Conservation (phyloP, 1,284 basidiomycete species). For the Schizopora paradoxa region DNA sequence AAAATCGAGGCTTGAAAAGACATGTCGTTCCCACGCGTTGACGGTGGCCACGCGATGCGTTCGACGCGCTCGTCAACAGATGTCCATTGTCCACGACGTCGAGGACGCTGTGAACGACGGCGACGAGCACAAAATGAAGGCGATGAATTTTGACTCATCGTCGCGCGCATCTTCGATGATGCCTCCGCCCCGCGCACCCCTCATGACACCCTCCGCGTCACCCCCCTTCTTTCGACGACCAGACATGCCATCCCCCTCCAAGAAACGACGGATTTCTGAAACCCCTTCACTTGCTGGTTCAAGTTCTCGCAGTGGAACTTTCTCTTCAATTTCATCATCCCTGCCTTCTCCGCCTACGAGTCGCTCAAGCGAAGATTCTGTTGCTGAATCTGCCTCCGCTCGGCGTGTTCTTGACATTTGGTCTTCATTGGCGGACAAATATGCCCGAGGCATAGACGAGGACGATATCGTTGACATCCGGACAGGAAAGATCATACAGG, state of each 20-base stretch:
- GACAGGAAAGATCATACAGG: slow-evolving; percentile 52
- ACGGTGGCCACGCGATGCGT: too few species aligned
- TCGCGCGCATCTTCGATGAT: slow-evolving; percentile 10
- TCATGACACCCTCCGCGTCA: slow-evolving; percentile 17
- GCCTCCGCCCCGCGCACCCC: slow-evolving; percentile 5
- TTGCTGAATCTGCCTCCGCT: slow-evolving; percentile 41
- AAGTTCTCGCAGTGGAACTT: slow-evolving; percentile 7
- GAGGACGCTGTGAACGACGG: not conserved
- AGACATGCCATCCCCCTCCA: slow-evolving; percentile 8
- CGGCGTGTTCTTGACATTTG: slow-evolving; percentile 56
- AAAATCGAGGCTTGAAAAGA: too few species aligned
- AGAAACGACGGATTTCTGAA: slow-evolving; percentile 14
- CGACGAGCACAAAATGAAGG: not conserved
- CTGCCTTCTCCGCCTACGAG: slow-evolving; percentile 8
- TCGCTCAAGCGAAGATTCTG: slow-evolving; percentile 6
- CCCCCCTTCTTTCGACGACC: slow-evolving; percentile 11
- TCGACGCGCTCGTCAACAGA: not conserved
- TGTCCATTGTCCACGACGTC: not conserved
- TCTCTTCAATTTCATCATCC: slow-evolving; percentile 12
- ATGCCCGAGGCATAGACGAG: slow-evolving; percentile 59
- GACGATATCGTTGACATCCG: slow-evolving; percentile 71
- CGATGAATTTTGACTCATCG: not conserved
- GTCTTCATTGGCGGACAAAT: slow-evolving; percentile 60
- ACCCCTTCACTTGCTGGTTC: slow-evolving; percentile 9
- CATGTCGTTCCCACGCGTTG: too few species aligned